Conservation (phyloP, 2,329 filamentous ascomycete species). For the Akanthomyces dipterigenus region DNA sequence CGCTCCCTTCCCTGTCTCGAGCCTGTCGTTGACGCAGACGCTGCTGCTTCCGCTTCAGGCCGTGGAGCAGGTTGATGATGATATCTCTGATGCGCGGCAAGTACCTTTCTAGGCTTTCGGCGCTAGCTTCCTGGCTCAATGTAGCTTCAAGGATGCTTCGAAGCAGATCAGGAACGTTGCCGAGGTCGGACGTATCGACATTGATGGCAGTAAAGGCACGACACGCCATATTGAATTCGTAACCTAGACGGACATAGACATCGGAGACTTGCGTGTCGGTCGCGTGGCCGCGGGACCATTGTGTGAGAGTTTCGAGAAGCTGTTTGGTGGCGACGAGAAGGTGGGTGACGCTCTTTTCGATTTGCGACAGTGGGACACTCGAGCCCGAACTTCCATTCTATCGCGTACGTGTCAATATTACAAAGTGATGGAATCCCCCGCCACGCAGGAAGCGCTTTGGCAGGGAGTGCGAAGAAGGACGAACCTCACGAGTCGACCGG, state of each 20-base stretch:
- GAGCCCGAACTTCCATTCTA: conserved; percentile 41
- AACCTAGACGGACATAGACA: conserved; percentile 93
- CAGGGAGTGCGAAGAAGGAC: not conserved
- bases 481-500: conserved; percentile 10
- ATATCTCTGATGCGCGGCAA: conserved; percentile 93
- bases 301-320: conserved; percentile 90
- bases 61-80: conserved; percentile 94
- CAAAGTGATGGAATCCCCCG: not conserved
- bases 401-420: conserved; percentile 23
- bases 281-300: conserved; percentile 91
- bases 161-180: conserved; percentile 87
- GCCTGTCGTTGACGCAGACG: conserved; percentile 63
- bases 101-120: conserved; percentile 88
- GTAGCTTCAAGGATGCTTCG: conserved; percentile 91
- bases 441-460: not conserved
- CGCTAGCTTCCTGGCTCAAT: conserved; percentile 90
- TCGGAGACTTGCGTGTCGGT: conserved; percentile 95
- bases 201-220: conserved; percentile 95
- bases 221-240: conserved; percentile 99
- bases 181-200: conserved; percentile 88
- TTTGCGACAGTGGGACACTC: conserved; percentile 80
- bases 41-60: conserved; percentile 94
- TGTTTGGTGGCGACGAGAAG: conserved; percentile 97
- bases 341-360: conserved; percentile 98
- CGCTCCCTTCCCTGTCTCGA: conserved; percentile 42